Conservation (phyloP, 768 basidiomycete species). For the Strobilomyces dryophilus region DNA sequence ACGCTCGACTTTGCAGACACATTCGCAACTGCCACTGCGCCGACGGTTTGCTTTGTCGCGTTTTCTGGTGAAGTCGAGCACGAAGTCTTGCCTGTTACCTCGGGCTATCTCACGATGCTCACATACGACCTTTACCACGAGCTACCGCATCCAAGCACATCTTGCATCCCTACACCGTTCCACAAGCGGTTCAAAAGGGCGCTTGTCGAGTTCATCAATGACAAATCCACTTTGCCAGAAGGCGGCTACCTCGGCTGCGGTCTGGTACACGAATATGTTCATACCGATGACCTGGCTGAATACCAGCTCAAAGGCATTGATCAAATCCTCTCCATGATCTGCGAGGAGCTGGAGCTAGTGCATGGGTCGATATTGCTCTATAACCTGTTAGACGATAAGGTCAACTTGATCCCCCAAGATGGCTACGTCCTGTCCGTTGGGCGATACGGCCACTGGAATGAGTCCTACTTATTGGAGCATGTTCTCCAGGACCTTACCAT, state of each 20-base stretch:
- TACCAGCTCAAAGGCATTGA: conserved; percentile 14
- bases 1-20: neutral
- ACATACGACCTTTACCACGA: conserved; percentile 36
- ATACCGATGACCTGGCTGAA: neutral
- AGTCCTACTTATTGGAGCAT: neutral
- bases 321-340: neutral
- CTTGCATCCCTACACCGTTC: neutral
- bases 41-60: conserved; percentile 31
- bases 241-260: conserved; percentile 11
- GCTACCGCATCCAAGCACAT: neutral
- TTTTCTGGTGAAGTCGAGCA: conserved; percentile 43
- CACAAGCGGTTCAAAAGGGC: neutral
- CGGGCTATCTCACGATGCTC: conserved; percentile 42
- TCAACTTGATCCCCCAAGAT: neutral
- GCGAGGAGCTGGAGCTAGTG: conserved; percentile 1
- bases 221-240: neutral
- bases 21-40: neutral
- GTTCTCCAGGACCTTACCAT: neutral
- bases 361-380: conserved; percentile 4
- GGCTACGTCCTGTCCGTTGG: neutral
- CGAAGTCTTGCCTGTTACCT: conserved; percentile 37
- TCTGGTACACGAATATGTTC: conserved; percentile 10
- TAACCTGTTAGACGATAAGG: neutral
- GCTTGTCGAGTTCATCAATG: neutral
- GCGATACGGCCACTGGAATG: too few species aligned